Evolutionary conservation across 2,329 filamentous ascomycete species (phyloP).

Genomic region (Penicillium carneum): DNA sequence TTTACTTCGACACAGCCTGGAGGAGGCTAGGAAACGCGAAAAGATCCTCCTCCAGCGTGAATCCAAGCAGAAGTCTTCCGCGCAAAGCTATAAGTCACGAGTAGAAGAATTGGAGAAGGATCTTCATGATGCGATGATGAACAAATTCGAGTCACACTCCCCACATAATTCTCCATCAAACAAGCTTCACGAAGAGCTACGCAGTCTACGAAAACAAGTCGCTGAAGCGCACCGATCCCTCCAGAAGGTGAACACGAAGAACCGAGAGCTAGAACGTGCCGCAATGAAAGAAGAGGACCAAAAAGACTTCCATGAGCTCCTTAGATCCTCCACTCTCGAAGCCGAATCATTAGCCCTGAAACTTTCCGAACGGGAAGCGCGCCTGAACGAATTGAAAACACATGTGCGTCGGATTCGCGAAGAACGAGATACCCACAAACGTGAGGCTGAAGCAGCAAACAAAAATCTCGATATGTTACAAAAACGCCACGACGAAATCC

Average conservation of each 20-base stretch:
- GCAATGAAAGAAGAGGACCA: conserved; percentile 54
- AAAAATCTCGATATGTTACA: conserved; percentile 57
- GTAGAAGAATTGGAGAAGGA: conserved; percentile 72
- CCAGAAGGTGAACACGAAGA: conserved; percentile 62
- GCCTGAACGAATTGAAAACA: conserved; percentile 61
- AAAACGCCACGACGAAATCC: conserved; percentile 69
- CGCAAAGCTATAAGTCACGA: conserved; percentile 69
- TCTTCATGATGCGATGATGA: conserved; percentile 66
- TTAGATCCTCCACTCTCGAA: conserved; percentile 58
- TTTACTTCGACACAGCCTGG: conserved; percentile 68
- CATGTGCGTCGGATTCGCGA: conserved; percentile 71
- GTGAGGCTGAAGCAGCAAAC: conserved; percentile 50
- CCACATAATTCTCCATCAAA: conserved; percentile 59
- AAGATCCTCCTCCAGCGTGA: conserved; percentile 71
- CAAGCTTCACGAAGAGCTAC: conserved; percentile 60
- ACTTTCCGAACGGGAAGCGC: conserved; percentile 71
- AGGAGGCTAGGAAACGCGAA: conserved; percentile 71
- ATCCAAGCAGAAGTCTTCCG: conserved; percentile 65
- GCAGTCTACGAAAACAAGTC: conserved; percentile 67
- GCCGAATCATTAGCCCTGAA: conserved; percentile 74
- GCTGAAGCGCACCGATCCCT: conserved; percentile 66
- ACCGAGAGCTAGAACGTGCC: conserved; percentile 61
- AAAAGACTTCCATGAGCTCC: conserved; percentile 55
- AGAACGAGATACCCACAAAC: conserved; percentile 53
- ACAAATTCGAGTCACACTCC: conserved; percentile 61